Evolutionary conservation across 495 filamentous ascomycete species (phyloP).

Genomic region (Daldinia childiae): DNA sequence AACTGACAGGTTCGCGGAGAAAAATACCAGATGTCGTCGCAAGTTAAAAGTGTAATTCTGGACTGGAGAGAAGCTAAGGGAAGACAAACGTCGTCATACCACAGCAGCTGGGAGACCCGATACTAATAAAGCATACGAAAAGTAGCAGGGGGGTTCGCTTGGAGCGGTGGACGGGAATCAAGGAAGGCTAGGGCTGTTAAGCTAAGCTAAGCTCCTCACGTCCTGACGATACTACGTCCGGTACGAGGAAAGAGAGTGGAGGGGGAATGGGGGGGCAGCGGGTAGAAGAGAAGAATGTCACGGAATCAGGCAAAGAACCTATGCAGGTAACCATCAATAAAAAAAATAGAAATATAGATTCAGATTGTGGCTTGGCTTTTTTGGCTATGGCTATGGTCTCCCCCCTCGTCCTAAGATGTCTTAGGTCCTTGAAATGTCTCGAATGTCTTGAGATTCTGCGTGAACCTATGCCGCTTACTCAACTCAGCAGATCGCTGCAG

Average conservation of each 20-base stretch:
- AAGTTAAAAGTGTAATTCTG: conserved; percentile 24
- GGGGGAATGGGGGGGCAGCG: conserved; percentile 9
- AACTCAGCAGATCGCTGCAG: conserved; percentile 41
- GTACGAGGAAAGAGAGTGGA: conserved; percentile 21
- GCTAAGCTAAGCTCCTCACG: conserved; percentile 37
- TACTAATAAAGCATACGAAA: conserved; percentile 6
- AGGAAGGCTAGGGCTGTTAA: conserved; percentile 40
- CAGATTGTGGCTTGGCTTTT: conserved; percentile 30
- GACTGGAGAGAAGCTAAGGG: conserved; percentile 35
- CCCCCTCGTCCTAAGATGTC: not conserved
- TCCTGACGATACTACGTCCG: conserved; percentile 34
- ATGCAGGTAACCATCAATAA: conserved; percentile 1
- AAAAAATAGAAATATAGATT: not conserved
- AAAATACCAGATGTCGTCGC: conserved; percentile 36
- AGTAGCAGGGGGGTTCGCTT: conserved; percentile 35
- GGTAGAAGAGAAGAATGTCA: conserved; percentile 32
- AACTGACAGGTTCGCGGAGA: conserved; percentile 32
- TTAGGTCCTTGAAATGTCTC: not conserved
- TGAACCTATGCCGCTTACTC: conserved; percentile 22
- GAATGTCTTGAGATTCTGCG: conserved; percentile 15
- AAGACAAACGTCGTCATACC: conserved; percentile 60
- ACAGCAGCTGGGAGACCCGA: conserved; percentile 38
- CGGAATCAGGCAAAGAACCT: conserved; percentile 29
- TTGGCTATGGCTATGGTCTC: not conserved
- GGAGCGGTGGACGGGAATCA: conserved; percentile 42